Base-by-base conservation (phyloP, 805 yeast genomes). In the Yarrowia divulgata region DNA sequence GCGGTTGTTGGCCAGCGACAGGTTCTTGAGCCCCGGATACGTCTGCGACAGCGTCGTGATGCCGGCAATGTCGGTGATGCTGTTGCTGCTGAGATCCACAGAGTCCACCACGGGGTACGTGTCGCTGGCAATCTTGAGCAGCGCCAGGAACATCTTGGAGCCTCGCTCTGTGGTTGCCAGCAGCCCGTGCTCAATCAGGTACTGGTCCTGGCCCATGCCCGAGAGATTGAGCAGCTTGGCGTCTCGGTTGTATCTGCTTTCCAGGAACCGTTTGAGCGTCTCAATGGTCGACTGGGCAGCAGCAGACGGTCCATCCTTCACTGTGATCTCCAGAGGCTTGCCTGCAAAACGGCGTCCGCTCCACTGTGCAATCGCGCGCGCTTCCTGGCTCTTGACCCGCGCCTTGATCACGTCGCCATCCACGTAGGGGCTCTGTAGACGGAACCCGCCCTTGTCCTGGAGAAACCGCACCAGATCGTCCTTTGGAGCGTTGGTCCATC, bases 321-420 rank as follows among this genome's bases (percentile, higher is more conserved):
- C 80, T 63, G 82, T 80, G 71, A 93, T 83, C 71, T 82, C 83
- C 73, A 93, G 81, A 2, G 86, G 75, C 60, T 86, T 84, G 10
- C 95, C 94, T 1, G 97, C 96, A 81, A 91, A 93, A 70, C 88
- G 82, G 64, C 89, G 87, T n/a, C 97, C 97, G 50, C 84, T 82
- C 85, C 89, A 88, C 70, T 83, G 85, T 50, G 80, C 76, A 62
- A 92, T 79, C 8, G 81, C 83, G 23, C 85, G 82, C 0, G 92
- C 92, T 19, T 90, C 91, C 34, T 79, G 78, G 39, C 81, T 78
- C 48, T 80, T 80, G 16, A 90, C 93, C 18, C 81, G 81, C 0
- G 90, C 97, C 49, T 83, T 81, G 23, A 92, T 78, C 1, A 84
- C 80, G 3, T 87, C 86, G 10, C 87, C 85, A 69, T 87, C 87